Evolutionary conservation across 1,284 basidiomycete genomes (phyloP).

Genomic region (Apiotrichum sp.): DNA sequence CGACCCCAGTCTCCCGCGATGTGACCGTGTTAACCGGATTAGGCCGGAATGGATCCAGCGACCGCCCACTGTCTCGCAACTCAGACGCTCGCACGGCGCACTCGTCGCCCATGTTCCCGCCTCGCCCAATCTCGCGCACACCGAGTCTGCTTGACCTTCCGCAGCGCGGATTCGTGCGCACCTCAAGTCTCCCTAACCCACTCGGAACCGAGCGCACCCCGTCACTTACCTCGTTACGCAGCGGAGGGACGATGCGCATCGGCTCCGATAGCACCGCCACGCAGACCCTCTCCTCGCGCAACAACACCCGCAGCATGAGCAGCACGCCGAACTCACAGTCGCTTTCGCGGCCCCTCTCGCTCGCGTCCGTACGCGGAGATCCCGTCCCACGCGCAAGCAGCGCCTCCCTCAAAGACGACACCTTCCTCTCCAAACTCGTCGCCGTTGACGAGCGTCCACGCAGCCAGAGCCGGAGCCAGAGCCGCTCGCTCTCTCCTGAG

Average conservation of each 20-base stretch:
- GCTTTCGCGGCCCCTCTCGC: background rate
- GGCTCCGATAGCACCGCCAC: background rate
- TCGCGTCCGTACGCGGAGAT: background rate
- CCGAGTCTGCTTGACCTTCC: background rate
- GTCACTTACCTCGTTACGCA: background rate
- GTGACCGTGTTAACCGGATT: background rate
- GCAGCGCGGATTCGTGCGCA: background rate
- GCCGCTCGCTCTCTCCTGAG: too few species aligned
- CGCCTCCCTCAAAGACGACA: slow-evolving; percentile 4
- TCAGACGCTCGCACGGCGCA: background rate
- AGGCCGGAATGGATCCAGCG: background rate
- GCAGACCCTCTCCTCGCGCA: background rate
- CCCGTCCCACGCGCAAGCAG: background rate
- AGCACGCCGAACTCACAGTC: background rate
- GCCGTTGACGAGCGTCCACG: background rate
- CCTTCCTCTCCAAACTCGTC: slow-evolving; percentile 10
- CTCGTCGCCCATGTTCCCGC: background rate
- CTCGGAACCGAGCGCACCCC: background rate
- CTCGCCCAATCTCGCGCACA: background rate
- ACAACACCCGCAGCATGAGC: too few species aligned
- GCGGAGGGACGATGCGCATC: too few species aligned
- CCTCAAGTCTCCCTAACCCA: background rate
- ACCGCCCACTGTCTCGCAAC: background rate
- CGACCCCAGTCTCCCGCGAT: slow-evolving; percentile 18
- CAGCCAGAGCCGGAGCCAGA: too few species aligned